Conservation (phyloP, 2,329 filamentous ascomycete genomes). For the Diaporthe humulicola region DNA sequence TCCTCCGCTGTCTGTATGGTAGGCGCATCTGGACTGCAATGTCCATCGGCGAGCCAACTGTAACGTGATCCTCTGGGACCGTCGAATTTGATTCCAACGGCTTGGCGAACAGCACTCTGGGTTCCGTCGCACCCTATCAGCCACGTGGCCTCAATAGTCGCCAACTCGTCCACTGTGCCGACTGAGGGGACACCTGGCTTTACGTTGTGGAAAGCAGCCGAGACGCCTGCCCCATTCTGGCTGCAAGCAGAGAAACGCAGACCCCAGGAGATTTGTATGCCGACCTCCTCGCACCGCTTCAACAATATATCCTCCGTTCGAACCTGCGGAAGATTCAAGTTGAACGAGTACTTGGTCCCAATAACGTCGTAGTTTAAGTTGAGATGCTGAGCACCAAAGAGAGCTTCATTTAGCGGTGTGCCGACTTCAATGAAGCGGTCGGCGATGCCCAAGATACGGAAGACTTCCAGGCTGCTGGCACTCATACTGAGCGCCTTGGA, state of each 20-base stretch:
- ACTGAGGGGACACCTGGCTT: not conserved
- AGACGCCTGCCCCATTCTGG: not conserved
- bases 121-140: slow-evolving; percentile 59
- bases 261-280: slow-evolving; percentile 27
- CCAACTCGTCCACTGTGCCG: not conserved
- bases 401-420: not conserved
- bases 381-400: slow-evolving; percentile 29
- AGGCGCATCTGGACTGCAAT: slow-evolving; percentile 47
- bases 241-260: not conserved
- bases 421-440: slow-evolving; percentile 7
- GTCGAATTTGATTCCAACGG: slow-evolving; percentile 51
- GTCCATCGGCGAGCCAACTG: slow-evolving; percentile 50
- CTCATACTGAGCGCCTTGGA: slow-evolving; percentile 29
- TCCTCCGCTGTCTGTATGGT: not conserved
- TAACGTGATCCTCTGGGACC: slow-evolving; percentile 54
- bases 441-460: slow-evolving; percentile 30
- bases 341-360: slow-evolving; percentile 33
- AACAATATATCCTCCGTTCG: slow-evolving; percentile 22
- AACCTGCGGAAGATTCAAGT: slow-evolving; percentile 15
- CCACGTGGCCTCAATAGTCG: slow-evolving; percentile 49
- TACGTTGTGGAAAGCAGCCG: not conserved
- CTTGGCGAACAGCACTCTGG: slow-evolving; percentile 52
- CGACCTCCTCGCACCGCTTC: slow-evolving; percentile 32
- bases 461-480: slow-evolving; percentile 33
- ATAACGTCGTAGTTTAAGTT: slow-evolving; percentile 31